Percentiles rank a stretch among this genome's conserved stretches.
These are phyloP conservation scores for Graphilbum sp. DNA, from an alignment of 2,329 filamentous ascomycete species.

Conservation along the genomic window DNA sequence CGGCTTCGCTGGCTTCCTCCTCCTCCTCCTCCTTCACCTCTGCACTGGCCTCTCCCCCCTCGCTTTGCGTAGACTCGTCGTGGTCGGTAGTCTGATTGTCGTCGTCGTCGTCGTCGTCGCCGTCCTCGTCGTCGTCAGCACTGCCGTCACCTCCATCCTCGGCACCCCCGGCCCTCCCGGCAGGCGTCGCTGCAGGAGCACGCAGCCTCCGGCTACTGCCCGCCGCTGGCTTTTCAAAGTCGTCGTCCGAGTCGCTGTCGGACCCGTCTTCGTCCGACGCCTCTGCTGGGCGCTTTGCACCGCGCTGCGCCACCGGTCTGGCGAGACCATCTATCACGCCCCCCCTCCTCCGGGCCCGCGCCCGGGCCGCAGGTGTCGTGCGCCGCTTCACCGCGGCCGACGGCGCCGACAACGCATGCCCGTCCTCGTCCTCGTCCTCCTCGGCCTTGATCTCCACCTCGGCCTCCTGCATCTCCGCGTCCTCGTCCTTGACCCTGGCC, in stretches of 20 bases:
- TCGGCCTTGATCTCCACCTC: not conserved
- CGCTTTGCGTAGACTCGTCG: conserved; percentile 27
- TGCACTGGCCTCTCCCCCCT: conserved; percentile 18
- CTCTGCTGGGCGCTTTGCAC: conserved; percentile 15
- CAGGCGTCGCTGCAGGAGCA: not conserved
- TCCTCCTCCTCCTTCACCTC: conserved; percentile 1
- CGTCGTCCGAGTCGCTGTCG: conserved; percentile 24
- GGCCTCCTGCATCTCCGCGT: not conserved
- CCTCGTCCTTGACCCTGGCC: conserved; percentile 6
- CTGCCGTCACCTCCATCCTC: conserved; percentile 15
- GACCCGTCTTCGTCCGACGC: conserved; percentile 23
- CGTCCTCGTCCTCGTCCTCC: conserved; percentile 12
- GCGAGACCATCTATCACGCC: too few species aligned
- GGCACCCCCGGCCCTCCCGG: conserved; percentile 17
- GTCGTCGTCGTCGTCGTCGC: conserved; percentile 7
- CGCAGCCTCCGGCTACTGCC: not conserved
- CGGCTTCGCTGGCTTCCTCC: not conserved
- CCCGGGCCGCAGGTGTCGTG: too few species aligned
- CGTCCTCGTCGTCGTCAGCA: not conserved
- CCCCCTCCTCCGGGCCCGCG: too few species aligned
- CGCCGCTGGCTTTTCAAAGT: conserved; percentile 22
- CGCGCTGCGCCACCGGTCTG: conserved; percentile 14
- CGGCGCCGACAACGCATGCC: conserved; percentile 5
- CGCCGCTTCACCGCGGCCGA: not conserved
- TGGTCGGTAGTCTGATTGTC: conserved; percentile 14